Conservation (phyloP, 257 asterid genomes). For the Penstemon davidsonii region DNA sequence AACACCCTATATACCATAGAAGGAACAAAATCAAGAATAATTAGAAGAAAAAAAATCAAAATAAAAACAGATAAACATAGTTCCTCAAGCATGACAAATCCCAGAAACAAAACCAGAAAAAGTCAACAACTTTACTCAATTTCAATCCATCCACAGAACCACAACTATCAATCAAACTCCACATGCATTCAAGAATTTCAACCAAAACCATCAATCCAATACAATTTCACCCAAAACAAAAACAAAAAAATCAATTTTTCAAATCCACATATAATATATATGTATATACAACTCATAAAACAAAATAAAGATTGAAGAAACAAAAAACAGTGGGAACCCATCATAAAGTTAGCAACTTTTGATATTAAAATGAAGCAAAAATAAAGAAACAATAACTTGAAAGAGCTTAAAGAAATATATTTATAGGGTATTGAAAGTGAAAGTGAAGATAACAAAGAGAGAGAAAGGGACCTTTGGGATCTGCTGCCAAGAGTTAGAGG, state of each 20-base stretch:
- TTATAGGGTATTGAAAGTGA: slow-evolving; percentile 27
- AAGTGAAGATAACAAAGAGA: slow-evolving; percentile 20
- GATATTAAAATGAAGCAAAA: slow-evolving; percentile 15
- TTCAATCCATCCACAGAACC: slow-evolving; percentile 18
- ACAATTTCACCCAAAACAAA: not conserved
- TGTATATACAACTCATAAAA: slow-evolving; percentile 2
- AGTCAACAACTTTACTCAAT: slow-evolving; percentile 33
- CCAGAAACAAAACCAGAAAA: slow-evolving; percentile 24
- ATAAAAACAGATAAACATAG: slow-evolving; percentile 13
- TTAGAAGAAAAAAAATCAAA: slow-evolving; percentile 4
- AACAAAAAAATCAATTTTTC: not conserved
- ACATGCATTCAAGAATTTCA: slow-evolving; percentile 41
- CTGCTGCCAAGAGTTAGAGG: slow-evolving; percentile 67
- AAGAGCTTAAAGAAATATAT: slow-evolving; percentile 18
- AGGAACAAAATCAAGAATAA: not conserved
- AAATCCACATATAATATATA: slow-evolving; percentile 9
- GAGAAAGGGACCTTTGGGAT: slow-evolving; percentile 69
- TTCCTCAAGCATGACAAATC: not conserved
- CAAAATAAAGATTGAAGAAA: slow-evolving; percentile 21
- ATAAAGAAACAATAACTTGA: slow-evolving; percentile 12
- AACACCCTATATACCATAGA: not conserved
- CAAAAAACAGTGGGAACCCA: slow-evolving; percentile 19
- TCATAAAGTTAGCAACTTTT: slow-evolving; percentile 26
- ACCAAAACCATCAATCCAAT: slow-evolving; percentile 14
- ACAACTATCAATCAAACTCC: slow-evolving; percentile 19